Evolutionary conservation across 352 stramenopile genomes (phyloP).

Genomic region (Phytopythium litorale): DNA sequence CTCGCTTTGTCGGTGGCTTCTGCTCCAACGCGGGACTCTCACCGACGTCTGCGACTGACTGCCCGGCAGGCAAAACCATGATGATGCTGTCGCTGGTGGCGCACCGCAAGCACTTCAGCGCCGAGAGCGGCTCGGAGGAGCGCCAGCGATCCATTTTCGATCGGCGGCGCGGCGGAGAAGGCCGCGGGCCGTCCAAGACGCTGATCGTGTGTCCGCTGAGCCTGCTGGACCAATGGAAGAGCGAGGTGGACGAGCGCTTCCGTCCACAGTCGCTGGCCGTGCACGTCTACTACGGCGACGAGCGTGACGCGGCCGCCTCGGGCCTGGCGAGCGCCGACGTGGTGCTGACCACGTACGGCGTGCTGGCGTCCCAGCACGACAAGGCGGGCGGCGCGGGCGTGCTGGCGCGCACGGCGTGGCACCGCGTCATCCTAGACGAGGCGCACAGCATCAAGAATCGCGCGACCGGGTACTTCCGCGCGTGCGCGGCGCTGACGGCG

Average conservation of each 20-base stretch:
- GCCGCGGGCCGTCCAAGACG: constrained; percentile 33
- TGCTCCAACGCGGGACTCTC: neutral
- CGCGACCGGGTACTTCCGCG: constrained; percentile 63
- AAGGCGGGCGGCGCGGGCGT: constrained; percentile 9
- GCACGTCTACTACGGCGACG: constrained; percentile 71
- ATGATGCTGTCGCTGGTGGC: constrained; percentile 69
- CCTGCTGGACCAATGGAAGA: constrained; percentile 87
- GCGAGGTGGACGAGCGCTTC: constrained; percentile 73
- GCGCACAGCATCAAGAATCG: constrained; percentile 91
- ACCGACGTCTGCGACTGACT: neutral
- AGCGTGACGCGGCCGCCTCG: constrained; percentile 20
- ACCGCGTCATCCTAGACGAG: constrained; percentile 89
- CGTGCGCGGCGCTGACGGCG: constrained; percentile 46
- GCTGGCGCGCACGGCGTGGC: constrained; percentile 51
- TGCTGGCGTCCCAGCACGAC: constrained; percentile 67
- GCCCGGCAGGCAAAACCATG: constrained; percentile 63
- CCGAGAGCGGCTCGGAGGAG: neutral
- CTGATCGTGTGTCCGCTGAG: constrained; percentile 87
- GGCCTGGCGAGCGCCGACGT: constrained; percentile 50
- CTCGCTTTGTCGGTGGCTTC: neutral
- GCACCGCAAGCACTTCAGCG: constrained; percentile 48
- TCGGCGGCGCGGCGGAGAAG: neutral
- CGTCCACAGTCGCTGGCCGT: constrained; percentile 43
- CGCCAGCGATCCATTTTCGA: neutral
- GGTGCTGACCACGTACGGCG: constrained; percentile 83